Base-by-base conservation (phyloP, 2,329 filamentous ascomycete species). In the Nannizzia gypsea region DNA sequence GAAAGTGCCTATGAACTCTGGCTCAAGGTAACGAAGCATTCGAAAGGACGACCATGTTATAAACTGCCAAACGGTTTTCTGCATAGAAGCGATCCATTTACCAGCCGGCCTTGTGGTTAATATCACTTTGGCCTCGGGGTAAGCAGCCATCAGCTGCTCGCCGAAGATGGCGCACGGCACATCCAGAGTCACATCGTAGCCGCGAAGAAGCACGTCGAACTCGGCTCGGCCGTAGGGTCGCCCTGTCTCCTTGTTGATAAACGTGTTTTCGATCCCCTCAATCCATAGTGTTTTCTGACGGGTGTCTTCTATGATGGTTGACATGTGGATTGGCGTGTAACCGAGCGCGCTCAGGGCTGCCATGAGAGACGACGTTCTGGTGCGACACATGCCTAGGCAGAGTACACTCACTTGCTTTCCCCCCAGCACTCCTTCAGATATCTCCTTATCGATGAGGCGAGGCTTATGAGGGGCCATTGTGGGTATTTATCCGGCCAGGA, bases 71-170 rank as follows among this genome's bases (percentile, higher is more conserved):
- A 60, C 56, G 6, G 58, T 60, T 31, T 48, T 60, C 9, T 40
- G 8, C 59, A 68, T 69, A 22, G 70, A 80, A 61, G 76, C 74
- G 66, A 80, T 76, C 82, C 85, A 87, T 38, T 81, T 81, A 69
- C 87, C 78, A 42, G 86, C 81, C 60, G 86, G 82, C 50, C 84
- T 80, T 60, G 80, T 84, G 11, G 83, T 86, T 63, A 89, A 75
- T 56, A 89, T 79, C 59, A 88, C 81, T 72, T 88, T 88, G 61
- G 86, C 86, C 60, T 87, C 83, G 0, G 86, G 86, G 68, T 88
- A 88, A n/a, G 84, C 83, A 67, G 84, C 81, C 64, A 88, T 85
- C 63, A 88, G 77, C 70, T 88, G 85, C 70, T 84, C 80, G 59
- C 83, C 83, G 66, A 88, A 88, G 52, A 60, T 48, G 5, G 46